Evolutionary conservation across 2,329 filamentous ascomycete species (phyloP), one percentile per base, ranked within the genome.

Genomic region (Xylariaceae sp.): DNA sequence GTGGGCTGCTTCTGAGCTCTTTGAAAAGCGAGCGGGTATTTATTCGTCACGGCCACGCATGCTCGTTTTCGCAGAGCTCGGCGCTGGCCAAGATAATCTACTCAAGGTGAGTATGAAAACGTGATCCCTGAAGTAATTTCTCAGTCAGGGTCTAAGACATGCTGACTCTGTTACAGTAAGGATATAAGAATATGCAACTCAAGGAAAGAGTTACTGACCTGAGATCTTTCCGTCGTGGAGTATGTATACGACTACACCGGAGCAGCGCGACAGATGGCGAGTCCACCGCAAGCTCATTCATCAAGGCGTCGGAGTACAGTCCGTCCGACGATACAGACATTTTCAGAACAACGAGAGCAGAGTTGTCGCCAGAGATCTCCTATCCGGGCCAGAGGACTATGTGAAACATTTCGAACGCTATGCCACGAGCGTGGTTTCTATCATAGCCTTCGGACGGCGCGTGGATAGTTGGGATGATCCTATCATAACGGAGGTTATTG

Each of bases 301-400:
- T 50, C 62, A 71, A 22, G 74, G 70, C 21, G 74, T 78, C 14
- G 74, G 75, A 37, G 52, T 78, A 43, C 78, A 82, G 65, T 71
- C 77, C 14, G 76, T 81, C 6, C 67, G 73, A 2, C 71, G 70
- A 42, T 77, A 77, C 52, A 70, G 74, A 1, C 56, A 62, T 3
- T 74, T 81, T 47, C 78, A 82, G 56, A 77, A 81, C 55, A 72
- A 78, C 51, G 78, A 82, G 63, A 79, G 75, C 57, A 72, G 71
- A 35, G 60, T 77, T 2, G 71, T 80, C n/a, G 77, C 76, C 1
- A 67, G 67, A n/a, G 69, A 76, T 48, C 55, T 77, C 6, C 60
- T 78, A 4, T 58, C 52, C 2, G 64, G 62, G 2, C 73, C 75
- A 0, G 62, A 65, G 5, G 64, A 71, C 11, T 79, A 74, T 47